phyloP scores from a whole-genome alignment of 306 rosid genomes.

The Citrullus colocynthis region DNA sequence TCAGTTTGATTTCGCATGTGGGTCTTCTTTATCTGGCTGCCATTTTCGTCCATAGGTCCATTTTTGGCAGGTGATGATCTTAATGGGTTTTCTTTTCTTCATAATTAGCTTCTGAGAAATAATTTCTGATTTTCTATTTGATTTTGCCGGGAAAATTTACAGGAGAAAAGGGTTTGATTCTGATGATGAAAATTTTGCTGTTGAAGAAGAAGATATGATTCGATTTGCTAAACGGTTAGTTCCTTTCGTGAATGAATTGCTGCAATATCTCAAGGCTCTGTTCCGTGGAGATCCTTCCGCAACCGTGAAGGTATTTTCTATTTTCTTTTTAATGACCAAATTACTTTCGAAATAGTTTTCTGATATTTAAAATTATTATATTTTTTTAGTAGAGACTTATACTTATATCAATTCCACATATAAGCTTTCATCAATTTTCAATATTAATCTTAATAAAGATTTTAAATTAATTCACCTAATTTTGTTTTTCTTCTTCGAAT shows the following conservation, averaged over 20 bases:
- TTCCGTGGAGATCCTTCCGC: constrained; percentile 85
- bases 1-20: constrained; percentile 62
- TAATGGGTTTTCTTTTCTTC: not conserved
- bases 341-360: too few relatives aligned
- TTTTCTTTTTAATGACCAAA: not conserved
- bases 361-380: too few relatives aligned
- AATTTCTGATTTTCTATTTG: not conserved
- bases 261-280: constrained; percentile 58
- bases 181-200: constrained; percentile 32
- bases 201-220: constrained; percentile 75
- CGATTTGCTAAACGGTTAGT: constrained; percentile 60
- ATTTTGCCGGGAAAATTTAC: constrained; percentile 7
- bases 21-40: constrained; percentile 67
- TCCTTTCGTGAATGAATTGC: constrained; percentile 65
- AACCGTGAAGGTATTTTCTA: constrained; percentile 57
- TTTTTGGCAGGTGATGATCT: constrained; percentile 47
- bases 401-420: too few relatives aligned
- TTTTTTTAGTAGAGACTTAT: too few relatives aligned
- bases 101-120: not conserved
- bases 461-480: too few relatives aligned
- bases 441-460: too few relatives aligned
- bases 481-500: too few relatives aligned
- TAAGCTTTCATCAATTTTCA: too few relatives aligned
- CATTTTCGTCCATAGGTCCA: constrained; percentile 62
- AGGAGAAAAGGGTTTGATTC: constrained; percentile 38